Evolutionary conservation across 305 asterid genomes (phyloP).

Genomic region (Plantago coronopus): DNA sequence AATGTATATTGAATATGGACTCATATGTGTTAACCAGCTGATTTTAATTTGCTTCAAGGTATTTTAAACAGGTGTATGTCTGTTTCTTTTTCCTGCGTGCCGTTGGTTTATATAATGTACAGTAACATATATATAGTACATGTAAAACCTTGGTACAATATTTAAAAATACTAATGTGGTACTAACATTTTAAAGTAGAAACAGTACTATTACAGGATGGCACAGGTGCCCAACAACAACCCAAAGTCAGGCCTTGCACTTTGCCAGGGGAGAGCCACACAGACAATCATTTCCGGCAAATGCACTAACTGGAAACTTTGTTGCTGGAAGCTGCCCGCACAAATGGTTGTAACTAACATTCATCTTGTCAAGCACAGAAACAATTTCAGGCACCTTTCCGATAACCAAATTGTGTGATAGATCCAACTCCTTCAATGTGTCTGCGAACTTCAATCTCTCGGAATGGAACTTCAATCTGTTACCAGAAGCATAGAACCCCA

Average conservation of each 20-base stretch:
- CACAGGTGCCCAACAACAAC: too few relatives aligned
- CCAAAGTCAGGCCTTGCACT: conserved; percentile 35
- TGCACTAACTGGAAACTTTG: conserved; percentile 49
- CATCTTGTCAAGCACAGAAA: conserved; percentile 45
- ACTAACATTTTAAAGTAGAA: too few relatives aligned
- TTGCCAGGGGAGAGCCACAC: conserved; percentile 70
- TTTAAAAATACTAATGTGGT: too few relatives aligned
- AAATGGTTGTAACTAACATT: conserved; percentile 68
- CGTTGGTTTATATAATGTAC: too few relatives aligned
- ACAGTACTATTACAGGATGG: too few relatives aligned
- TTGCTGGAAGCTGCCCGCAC: conserved; percentile 75
- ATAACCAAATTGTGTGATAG: conserved; percentile 52
- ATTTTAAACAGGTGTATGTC: too few relatives aligned
- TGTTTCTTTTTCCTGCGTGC: too few relatives aligned
- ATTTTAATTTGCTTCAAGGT: too few relatives aligned
- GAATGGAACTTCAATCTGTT: conserved; percentile 61
- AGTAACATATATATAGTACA: too few relatives aligned
- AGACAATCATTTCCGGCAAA: conserved; percentile 68
- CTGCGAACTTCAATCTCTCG: conserved; percentile 38
- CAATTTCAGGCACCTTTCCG: conserved; percentile 63
- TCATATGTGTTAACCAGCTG: too few relatives aligned
- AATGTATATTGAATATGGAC: too few relatives aligned
- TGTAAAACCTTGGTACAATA: too few relatives aligned
- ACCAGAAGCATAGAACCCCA: conserved; percentile 67
- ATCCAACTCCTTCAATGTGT: conserved; percentile 55